Evolutionary conservation across 2,329 filamentous ascomycete genomes (phyloP).

Genomic region (Stagonosporopsis chrysanthemi): DNA sequence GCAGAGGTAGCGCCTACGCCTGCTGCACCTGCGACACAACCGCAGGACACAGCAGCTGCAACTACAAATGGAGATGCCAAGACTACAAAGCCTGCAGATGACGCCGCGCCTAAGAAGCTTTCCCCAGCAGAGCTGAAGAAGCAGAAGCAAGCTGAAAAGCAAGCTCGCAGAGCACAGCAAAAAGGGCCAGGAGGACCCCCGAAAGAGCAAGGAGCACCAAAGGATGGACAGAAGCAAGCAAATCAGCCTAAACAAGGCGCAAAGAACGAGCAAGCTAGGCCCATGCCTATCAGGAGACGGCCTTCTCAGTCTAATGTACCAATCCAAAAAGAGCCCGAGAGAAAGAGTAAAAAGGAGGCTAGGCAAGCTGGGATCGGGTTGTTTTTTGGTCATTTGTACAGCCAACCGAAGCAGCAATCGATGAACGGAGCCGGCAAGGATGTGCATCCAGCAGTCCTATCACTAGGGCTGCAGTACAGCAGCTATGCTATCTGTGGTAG

Average conservation of each 20-base stretch:
- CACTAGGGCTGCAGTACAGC: conserved; percentile 88
- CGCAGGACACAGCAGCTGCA: conserved; percentile 21
- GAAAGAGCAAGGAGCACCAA: conserved; percentile 46
- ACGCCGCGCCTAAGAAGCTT: conserved; percentile 59
- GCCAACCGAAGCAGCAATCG: conserved; percentile 72
- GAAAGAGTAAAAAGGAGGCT: conserved; percentile 45
- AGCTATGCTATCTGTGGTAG: conserved; percentile 89
- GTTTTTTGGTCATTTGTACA: conserved; percentile 78
- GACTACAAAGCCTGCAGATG: conserved; percentile 29
- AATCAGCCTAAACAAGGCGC: conserved; percentile 45
- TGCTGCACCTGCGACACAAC: conserved; percentile 20
- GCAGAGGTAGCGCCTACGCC: conserved; percentile 26
- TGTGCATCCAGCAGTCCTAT: conserved; percentile 85
- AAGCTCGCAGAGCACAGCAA: conserved; percentile 78
- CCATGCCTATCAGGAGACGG: conserved; percentile 43
- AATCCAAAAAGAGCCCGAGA: conserved; percentile 40
- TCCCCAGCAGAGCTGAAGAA: conserved; percentile 86
- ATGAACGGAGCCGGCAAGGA: conserved; percentile 69
- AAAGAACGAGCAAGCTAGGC: conserved; percentile 44
- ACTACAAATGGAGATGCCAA: conserved; percentile 32
- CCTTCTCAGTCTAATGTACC: conserved; percentile 43
- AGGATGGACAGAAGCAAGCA: conserved; percentile 45
- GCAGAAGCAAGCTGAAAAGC: conserved; percentile 88
- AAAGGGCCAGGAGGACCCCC: conserved; percentile 55
- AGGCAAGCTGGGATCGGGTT: conserved; percentile 67